Percentiles rank a stretch among this genome's conserved stretches.
Conservation (phyloP, 345 rosid genomes). For the Hibiscus tridactylites region DNA sequence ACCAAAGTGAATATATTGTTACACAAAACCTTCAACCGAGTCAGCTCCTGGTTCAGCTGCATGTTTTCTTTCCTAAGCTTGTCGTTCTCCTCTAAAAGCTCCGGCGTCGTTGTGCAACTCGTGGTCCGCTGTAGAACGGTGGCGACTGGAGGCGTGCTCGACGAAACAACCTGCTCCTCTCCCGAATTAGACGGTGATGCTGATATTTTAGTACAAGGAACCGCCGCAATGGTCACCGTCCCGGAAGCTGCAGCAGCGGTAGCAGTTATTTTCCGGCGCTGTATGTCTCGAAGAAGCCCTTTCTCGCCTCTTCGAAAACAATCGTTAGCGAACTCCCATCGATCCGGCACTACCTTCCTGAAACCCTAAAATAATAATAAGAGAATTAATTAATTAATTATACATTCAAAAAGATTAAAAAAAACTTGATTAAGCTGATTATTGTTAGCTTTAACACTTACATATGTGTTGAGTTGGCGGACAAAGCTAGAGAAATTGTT, state of each 20-base stretch:
- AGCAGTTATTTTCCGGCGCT: slow-evolving; percentile 65
- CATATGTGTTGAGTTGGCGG: slow-evolving; percentile 93
- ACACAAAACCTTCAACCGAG: slow-evolving; percentile 61
- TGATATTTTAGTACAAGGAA: slow-evolving; percentile 19
- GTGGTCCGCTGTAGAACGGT: slow-evolving; percentile 30
- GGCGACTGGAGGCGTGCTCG: slow-evolving; percentile 56
- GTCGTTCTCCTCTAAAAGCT: slow-evolving; percentile 77
- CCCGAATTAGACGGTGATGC: slow-evolving; percentile 60
- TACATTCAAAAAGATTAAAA: too few species aligned
- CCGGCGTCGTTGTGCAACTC: slow-evolving; percentile 71
- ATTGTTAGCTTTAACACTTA: slow-evolving; percentile 21
- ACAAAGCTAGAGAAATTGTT: slow-evolving; percentile 93
- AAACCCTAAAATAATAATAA: slow-evolving; percentile 51
- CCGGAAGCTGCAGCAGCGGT: slow-evolving; percentile 16
- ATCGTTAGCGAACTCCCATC: slow-evolving; percentile 92
- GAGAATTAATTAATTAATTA: background rate
- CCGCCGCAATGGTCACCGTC: slow-evolving; percentile 19
- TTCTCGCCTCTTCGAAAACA: slow-evolving; percentile 75
- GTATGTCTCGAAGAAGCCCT: slow-evolving; percentile 68
- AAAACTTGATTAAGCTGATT: background rate
- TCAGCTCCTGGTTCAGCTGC: slow-evolving; percentile 57
- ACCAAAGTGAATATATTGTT: slow-evolving; percentile 49
- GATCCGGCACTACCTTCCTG: slow-evolving; percentile 88
- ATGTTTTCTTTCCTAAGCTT: slow-evolving; percentile 61
- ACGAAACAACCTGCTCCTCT: slow-evolving; percentile 70